A percentile compares a stretch with the other conserved stretches of the same genome.
phyloP scores from a whole-genome alignment of 306 rosid genomes.

The Medicago truncatula region MtrunA17r5.0-ANR NC_053045.1:2283501-2284000 shows the following conservation, averaged over 20 bases:
- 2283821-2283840: constrained; percentile 40
- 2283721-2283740: constrained; percentile 33
- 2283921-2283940: constrained; percentile 65
- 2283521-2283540: background rate
- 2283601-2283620: background rate
- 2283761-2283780: constrained; percentile 45
- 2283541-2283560: background rate
- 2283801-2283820: constrained; percentile 46
- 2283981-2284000: constrained; percentile 62
- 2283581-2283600: background rate
- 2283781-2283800: constrained; percentile 29
- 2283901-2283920: constrained; percentile 77
- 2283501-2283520: background rate
- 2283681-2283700: constrained; percentile 41
- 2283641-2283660: constrained; percentile 26
- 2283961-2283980: constrained; percentile 72
- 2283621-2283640: background rate
- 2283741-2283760: constrained; percentile 40
- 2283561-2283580: background rate
- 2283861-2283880: constrained; percentile 40
- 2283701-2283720: constrained; percentile 36
- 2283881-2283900: constrained; percentile 85
- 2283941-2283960: constrained; percentile 77
- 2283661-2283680: constrained; percentile 45
- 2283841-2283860: constrained; percentile 9